Percentiles rank a stretch among this genome's conserved stretches.
Evolutionary conservation across 345 rosid genomes (phyloP).

Genomic region (Boechera retrofracta): DNA sequence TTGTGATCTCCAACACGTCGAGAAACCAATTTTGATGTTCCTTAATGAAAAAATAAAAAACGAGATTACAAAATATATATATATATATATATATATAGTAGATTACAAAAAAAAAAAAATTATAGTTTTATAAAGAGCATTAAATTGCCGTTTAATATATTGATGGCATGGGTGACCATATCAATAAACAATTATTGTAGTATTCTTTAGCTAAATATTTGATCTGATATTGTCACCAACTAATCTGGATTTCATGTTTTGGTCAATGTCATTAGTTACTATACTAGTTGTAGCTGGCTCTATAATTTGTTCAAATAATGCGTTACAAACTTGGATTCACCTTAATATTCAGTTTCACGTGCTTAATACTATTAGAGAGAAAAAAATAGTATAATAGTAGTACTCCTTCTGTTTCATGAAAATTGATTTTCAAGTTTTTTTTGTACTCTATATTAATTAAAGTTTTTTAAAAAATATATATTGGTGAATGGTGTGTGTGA

Average conservation of each 20-base stretch:
- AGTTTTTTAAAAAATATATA: neutral
- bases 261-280: conserved; percentile 20
- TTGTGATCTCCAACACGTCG: conserved; percentile 43
- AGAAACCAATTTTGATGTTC: conserved; percentile 36
- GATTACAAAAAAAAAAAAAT: neutral
- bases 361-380: neutral
- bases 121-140: neutral
- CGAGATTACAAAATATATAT: neutral
- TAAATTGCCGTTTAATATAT: conserved; percentile 1
- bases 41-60: neutral
- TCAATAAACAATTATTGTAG: conserved; percentile 9
- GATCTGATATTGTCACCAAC: conserved; percentile 1
- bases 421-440: neutral
- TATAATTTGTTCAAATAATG: neutral
- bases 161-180: conserved; percentile 32
- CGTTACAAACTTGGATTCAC: neutral
- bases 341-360: neutral
- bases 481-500: neutral
- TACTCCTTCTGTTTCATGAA: neutral
- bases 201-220: neutral
- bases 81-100: no score
- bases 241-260: conserved; percentile 20
- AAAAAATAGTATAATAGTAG: neutral
- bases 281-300: neutral
- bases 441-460: neutral